Evolutionary conservation across 305 asterid species (phyloP).

Genomic region (Solanum hybrid): DNA sequence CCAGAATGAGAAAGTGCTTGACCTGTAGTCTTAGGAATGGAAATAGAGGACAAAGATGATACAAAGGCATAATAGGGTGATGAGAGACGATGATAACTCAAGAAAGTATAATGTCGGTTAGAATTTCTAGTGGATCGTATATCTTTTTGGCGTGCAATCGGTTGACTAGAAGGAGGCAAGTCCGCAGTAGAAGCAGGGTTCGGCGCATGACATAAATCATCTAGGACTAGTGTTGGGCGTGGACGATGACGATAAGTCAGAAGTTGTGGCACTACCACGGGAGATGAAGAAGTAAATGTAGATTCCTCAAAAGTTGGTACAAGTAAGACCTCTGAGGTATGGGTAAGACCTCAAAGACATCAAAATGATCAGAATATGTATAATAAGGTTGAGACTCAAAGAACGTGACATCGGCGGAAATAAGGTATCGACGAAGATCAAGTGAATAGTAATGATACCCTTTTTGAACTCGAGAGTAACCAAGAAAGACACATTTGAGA

Average conservation of each 20-base stretch:
- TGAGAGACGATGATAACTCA: background rate
- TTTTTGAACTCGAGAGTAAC: background rate
- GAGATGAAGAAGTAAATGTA: background rate
- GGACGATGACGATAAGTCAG: background rate
- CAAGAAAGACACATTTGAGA: background rate
- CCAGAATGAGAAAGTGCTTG: background rate
- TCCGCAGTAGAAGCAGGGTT: background rate
- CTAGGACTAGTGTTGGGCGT: background rate
- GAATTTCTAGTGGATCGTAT: background rate
- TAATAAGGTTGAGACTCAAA: background rate
- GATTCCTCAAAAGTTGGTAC: background rate
- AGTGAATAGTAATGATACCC: background rate
- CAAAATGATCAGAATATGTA: background rate
- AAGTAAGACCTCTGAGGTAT: background rate
- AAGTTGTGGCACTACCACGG: background rate
- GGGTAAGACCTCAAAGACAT: background rate
- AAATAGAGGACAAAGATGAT: background rate
- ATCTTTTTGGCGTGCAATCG: background rate
- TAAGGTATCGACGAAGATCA: background rate
- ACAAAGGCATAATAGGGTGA: background rate
- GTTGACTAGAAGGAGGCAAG: background rate
- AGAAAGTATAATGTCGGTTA: background rate
- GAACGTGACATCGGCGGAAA: background rate
- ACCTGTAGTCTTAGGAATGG: background rate
- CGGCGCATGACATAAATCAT: background rate